Percentiles rank a stretch among this genome's conserved stretches.
Evolutionary conservation across 2,329 filamentous ascomycete genomes (phyloP).

Genomic region (Talaromyces pinophilus): DNA sequence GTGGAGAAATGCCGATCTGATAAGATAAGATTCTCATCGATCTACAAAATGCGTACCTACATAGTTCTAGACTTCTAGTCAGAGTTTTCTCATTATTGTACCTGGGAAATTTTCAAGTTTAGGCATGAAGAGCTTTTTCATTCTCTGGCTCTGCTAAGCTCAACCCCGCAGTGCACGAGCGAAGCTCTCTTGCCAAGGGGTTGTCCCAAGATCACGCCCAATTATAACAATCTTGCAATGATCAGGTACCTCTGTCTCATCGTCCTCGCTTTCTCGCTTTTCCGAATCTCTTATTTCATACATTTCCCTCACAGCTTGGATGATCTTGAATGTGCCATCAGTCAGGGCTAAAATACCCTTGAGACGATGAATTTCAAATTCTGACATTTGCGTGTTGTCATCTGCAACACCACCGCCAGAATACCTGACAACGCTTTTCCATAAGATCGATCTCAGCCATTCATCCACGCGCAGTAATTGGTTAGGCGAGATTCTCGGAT

Average conservation of each 20-base stretch:
- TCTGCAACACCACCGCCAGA: conserved; percentile 13
- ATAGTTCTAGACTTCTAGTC: neutral
- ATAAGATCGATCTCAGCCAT: conserved; percentile 81
- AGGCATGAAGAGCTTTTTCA: neutral
- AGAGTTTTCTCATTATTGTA: neutral
- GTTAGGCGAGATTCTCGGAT: conserved; percentile 59
- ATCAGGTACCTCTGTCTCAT: conserved; percentile 27
- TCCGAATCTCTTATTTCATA: conserved; percentile 79
- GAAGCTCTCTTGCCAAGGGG: conserved; percentile 40
- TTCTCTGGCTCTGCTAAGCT: neutral
- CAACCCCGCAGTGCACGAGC: neutral
- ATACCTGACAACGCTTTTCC: conserved; percentile 60
- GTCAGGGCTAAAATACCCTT: conserved; percentile 77
- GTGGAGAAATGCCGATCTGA: conserved; percentile 15
- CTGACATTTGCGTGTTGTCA: conserved; percentile 26
- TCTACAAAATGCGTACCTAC: neutral
- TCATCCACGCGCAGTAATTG: conserved; percentile 69
- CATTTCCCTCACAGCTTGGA: conserved; percentile 89
- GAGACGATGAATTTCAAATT: conserved; percentile 81
- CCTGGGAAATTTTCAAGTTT: neutral
- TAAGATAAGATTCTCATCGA: conserved; percentile 8
- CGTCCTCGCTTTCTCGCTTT: conserved; percentile 20
- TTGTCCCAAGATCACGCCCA: conserved; percentile 45
- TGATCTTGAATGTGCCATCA: conserved; percentile 66
- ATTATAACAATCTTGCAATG: conserved; percentile 52